Percentiles rank a stretch among this genome's conserved stretches.
These are phyloP conservation scores for Aspergillus quadricinctus DNA, from an alignment of 2,329 filamentous ascomycete genomes.

Conservation along the genomic window DNA sequence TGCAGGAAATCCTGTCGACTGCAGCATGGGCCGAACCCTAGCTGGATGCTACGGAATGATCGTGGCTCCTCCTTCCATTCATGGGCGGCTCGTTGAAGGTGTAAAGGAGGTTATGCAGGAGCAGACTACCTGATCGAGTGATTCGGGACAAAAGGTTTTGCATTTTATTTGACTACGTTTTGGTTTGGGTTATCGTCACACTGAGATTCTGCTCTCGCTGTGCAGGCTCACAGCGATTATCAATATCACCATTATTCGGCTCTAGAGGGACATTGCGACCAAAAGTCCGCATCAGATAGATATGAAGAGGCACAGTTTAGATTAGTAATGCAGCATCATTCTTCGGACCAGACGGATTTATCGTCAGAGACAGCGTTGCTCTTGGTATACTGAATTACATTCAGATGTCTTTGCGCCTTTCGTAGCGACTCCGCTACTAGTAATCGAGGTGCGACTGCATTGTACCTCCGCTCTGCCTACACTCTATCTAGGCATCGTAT, in stretches of 20 bases:
- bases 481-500: neutral
- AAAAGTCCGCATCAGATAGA: neutral
- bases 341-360: neutral
- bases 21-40: constrained; percentile 39
- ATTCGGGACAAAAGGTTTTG: neutral
- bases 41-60: constrained; percentile 39
- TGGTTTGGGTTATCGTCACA: neutral
- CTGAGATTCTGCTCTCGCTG: neutral
- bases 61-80: constrained; percentile 36
- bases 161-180: neutral
- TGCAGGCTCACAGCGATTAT: neutral
- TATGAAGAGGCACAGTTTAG: neutral
- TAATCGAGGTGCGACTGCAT: neutral
- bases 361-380: neutral
- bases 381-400: neutral
- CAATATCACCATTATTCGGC: neutral
- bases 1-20: constrained; percentile 47
- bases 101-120: constrained; percentile 20
- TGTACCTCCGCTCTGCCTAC: neutral
- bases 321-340: neutral
- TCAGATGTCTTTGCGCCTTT: neutral
- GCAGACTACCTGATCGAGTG: neutral
- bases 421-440: neutral
- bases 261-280: neutral
- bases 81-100: constrained; percentile 29